Evolutionary conservation across 139 green algal species (phyloP).

Genomic region (Dunaliella primolecta): DNA sequence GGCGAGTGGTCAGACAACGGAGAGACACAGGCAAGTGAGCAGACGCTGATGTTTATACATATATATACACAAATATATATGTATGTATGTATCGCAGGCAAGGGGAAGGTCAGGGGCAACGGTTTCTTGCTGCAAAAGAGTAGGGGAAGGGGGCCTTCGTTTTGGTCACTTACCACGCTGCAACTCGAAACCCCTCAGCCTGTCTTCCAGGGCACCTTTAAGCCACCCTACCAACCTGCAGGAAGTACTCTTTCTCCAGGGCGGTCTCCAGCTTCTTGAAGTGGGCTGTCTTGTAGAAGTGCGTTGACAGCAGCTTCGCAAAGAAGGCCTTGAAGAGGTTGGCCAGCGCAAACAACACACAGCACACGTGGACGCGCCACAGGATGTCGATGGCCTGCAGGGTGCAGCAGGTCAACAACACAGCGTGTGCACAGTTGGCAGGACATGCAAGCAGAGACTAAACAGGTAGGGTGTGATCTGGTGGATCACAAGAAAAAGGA

Average conservation of each 20-base stretch:
- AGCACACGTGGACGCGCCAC: conserved; percentile 53
- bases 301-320: conserved; percentile 64
- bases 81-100: no score
- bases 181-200: no score
- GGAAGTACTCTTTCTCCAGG: conserved; percentile 35
- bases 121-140: no score
- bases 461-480: no score
- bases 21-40: no score
- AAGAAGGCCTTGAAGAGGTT: conserved; percentile 67
- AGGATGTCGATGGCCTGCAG: conserved; percentile 22
- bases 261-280: conserved; percentile 68
- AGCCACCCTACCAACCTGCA: conserved; percentile 19
- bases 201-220: no score
- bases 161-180: no score
- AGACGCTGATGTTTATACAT: background rate
- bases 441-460: background rate
- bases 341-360: conserved; percentile 61
- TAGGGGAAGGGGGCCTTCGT: no score
- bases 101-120: no score
- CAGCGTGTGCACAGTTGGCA: background rate
- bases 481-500: no score
- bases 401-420: background rate
- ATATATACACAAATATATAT: background rate
- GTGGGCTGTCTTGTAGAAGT: conserved; percentile 71
- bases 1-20: no score